Conservation (phyloP, 2,329 filamentous ascomycete species). For the Phoma herbarum region DNA sequence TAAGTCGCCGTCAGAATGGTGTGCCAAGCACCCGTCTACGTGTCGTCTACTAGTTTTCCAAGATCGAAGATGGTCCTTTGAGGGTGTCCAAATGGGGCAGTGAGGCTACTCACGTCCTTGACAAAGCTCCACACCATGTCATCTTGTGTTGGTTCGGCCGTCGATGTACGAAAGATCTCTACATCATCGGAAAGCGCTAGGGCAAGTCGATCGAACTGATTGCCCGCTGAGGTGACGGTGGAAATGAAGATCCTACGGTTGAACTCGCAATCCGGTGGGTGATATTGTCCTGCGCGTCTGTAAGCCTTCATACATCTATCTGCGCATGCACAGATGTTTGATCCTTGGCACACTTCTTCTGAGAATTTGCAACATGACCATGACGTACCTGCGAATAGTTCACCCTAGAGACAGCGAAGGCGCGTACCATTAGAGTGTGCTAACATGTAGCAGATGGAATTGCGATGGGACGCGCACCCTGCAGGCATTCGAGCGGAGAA, state of each 20-base stretch:
- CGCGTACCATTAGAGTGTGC: conserved; percentile 72
- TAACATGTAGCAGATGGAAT: conserved; percentile 59
- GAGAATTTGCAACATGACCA: background rate
- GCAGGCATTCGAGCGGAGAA: conserved; percentile 68
- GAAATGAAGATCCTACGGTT: conserved; percentile 79
- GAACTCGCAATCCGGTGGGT: conserved; percentile 73
- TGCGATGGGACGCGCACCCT: conserved; percentile 73
- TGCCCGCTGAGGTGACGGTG: conserved; percentile 74
- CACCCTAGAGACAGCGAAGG: conserved; percentile 75
- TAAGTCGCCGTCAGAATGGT: conserved; percentile 78
- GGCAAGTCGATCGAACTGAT: conserved; percentile 79
- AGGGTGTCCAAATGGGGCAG: conserved; percentile 71
- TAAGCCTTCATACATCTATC: conserved; percentile 6
- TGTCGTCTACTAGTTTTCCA: conserved; percentile 71
- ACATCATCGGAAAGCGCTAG: conserved; percentile 78
- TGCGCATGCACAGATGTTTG: background rate
- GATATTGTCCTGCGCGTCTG: conserved; percentile 63
- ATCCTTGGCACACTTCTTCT: background rate
- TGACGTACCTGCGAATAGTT: conserved; percentile 73
- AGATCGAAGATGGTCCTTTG: conserved; percentile 84
- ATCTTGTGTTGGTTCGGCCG: conserved; percentile 75
- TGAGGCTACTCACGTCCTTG: conserved; percentile 80
- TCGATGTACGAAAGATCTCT: conserved; percentile 85
- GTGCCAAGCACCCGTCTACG: conserved; percentile 78
- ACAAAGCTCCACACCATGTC: conserved; percentile 80